A percentile compares a stretch with the other conserved stretches of the same genome.
phyloP scores from a whole-genome alignment of 1,284 basidiomycete species.

The Papiliotrema fonsecae region DNA sequence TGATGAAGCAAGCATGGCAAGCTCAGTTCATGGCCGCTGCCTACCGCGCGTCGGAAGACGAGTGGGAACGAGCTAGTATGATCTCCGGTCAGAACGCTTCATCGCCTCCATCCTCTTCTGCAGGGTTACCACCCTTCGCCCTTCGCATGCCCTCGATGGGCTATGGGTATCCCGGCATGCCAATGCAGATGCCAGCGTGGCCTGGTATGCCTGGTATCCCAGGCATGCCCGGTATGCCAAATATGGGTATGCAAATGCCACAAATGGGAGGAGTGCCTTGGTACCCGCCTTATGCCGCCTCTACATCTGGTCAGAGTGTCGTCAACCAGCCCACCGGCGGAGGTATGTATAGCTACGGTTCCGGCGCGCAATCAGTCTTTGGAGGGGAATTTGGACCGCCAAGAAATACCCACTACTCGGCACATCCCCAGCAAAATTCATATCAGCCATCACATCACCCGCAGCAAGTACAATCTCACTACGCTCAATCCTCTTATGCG shows the following conservation, averaged over 20 bases:
- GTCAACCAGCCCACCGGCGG: not conserved
- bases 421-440: not conserved
- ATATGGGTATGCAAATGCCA: constrained; percentile 4
- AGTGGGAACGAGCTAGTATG: constrained; percentile 40
- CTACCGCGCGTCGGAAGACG: constrained; percentile 38
- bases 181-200: not conserved
- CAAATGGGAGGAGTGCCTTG: constrained; percentile 5
- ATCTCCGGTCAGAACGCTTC: constrained; percentile 11
- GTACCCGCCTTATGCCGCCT: constrained; percentile 7
- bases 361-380: constrained; percentile 33
- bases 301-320: not conserved
- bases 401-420: constrained; percentile 1
- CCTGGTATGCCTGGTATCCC: constrained; percentile 3
- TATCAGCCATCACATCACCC: not conserved
- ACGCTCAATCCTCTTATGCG: not conserved
- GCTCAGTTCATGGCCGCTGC: constrained; percentile 42
- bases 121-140: too few relatives aligned
- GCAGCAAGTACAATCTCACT: not conserved
- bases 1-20: constrained; percentile 41
- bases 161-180: not conserved
- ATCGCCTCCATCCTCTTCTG: not conserved
- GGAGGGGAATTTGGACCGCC: constrained; percentile 43
- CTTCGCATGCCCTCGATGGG: too few relatives aligned
- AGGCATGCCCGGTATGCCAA: not conserved
- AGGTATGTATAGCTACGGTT: constrained; percentile 33